A percentile compares a stretch with the other conserved stretches of the same genome.
Conservation (phyloP, 257 asterid species). For the Nicotiana benthamiana region DNA sequence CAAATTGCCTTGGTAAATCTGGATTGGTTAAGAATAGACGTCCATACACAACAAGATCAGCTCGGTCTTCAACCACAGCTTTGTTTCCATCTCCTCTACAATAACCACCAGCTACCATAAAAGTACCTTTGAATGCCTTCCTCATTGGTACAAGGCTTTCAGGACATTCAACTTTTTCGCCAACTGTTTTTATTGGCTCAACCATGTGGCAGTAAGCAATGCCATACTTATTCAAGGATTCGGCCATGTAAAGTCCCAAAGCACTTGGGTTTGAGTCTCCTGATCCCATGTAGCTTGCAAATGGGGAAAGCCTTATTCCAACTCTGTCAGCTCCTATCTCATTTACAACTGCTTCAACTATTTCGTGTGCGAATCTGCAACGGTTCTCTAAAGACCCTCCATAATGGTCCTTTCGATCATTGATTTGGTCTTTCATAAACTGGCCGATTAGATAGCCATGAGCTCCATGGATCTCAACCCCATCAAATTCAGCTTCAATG, state of each 20-base stretch:
- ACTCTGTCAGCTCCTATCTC: slow-evolving; percentile 49
- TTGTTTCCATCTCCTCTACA: slow-evolving; percentile 51
- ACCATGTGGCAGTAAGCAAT: slow-evolving; percentile 15
- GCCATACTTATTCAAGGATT: slow-evolving; percentile 12
- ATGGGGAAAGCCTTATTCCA: slow-evolving; percentile 68
- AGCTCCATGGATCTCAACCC: slow-evolving; percentile 75
- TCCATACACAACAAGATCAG: slow-evolving; percentile 65
- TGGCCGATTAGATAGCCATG: slow-evolving; percentile 65
- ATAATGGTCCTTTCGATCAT: slow-evolving; percentile 58
- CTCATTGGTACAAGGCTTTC: slow-evolving; percentile 20
- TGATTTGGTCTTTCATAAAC: slow-evolving; percentile 57
- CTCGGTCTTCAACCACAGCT: slow-evolving; percentile 44
- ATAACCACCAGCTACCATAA: slow-evolving; percentile 49
- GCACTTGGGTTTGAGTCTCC: slow-evolving; percentile 52
- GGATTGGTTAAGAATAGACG: slow-evolving; percentile 68
- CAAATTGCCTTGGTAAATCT: slow-evolving; percentile 50
- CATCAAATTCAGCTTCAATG: slow-evolving; percentile 45
- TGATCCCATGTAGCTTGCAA: slow-evolving; percentile 28
- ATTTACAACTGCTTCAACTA: slow-evolving; percentile 36
- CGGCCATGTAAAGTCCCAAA: slow-evolving; percentile 22
- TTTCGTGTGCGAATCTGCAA: slow-evolving; percentile 54
- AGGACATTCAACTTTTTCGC: not conserved
- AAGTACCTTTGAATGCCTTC: slow-evolving; percentile 22
- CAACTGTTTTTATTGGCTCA: slow-evolving; percentile 15
- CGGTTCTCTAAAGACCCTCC: slow-evolving; percentile 71